Base-by-base conservation (phyloP, 352 stramenopile genomes). In the Peronospora destructor region DNA sequence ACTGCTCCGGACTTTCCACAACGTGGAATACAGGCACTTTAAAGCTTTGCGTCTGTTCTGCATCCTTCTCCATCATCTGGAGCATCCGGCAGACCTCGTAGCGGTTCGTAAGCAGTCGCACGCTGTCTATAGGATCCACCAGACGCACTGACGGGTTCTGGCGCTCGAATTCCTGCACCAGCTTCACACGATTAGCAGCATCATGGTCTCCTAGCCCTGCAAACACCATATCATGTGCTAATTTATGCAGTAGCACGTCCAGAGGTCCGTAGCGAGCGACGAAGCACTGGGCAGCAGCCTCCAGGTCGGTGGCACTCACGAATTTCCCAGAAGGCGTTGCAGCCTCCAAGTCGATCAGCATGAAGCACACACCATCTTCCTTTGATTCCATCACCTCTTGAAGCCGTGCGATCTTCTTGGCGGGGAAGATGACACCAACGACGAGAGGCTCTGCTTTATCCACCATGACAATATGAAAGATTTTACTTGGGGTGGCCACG, bases 141-240 rank as follows among this genome's bases (percentile, higher is more conserved):
- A 89, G 50, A 23, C 55, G 61, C 34, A 89, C 50, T 12, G 65
- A 47, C 12, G 78, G 71, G 45, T 88, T 61, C 33, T 61, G 51
- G 13, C 26, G 36, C 21, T 62, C 46, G 34, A 68, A 85, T 12
- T 73, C 61, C 37, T 73, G 59, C 63, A 91, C 73, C 34, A 90
- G 30, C 28, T 59, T 33, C 46, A 90, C 65, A 5, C 78, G 72
- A 32, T 53, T 57, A 8, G 49, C 52, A 3, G 81, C 78, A 0
- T 54, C 44, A 0, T 39, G 40, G 49, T 91, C 74, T 4, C 76
- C 78, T 25, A 85, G 59, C 5, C 48, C 59, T 12, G 66, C 64
- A 44, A 87, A 91, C 33, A 91, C 77, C 78, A 91, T 87, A 30
- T 91, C 81, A 49, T 91, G 81, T 34, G 78, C 78, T 38, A 91